These are phyloP conservation scores for Clavulina sp. DNA, from an alignment of 768 basidiomycete species.

Conservation along the genomic window DNA sequence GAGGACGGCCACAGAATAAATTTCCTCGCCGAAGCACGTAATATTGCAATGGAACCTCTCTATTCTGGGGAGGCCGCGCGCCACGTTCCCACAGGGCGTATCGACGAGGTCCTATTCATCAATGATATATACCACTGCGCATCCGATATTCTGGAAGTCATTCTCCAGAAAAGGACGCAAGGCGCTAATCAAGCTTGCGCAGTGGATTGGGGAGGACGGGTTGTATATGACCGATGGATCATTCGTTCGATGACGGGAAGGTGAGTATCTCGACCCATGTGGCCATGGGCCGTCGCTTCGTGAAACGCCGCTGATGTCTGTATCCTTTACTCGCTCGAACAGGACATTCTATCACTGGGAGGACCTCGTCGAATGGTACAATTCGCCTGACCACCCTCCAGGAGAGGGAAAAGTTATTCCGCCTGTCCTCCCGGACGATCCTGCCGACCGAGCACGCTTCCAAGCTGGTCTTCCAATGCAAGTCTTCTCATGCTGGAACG, in stretches of 20 bases:
- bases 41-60: conserved; percentile 28
- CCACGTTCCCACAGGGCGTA: not conserved
- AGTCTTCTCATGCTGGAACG: conserved; percentile 34
- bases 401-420: conserved; percentile 24
- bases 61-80: conserved; percentile 26
- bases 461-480: conserved; percentile 27
- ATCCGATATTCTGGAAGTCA: conserved; percentile 29
- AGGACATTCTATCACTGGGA: conserved; percentile 28
- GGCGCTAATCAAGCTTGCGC: conserved; percentile 31
- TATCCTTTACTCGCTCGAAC: conserved; percentile 19
- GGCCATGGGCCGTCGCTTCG: not conserved
- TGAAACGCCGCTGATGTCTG: not conserved
- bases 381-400: conserved; percentile 29
- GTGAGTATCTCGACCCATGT: not conserved
- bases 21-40: conserved; percentile 30
- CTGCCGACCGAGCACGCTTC: conserved; percentile 18
- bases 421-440: not conserved
- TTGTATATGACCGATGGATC: conserved; percentile 24
- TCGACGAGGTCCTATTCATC: conserved; percentile 27
- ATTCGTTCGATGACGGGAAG: not conserved
- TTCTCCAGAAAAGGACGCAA: conserved; percentile 28
- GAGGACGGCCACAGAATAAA: conserved; percentile 31
- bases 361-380: conserved; percentile 29
- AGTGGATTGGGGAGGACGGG: conserved; percentile 30
- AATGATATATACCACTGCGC: conserved; percentile 32